Percentiles rank a stretch among this genome's conserved stretches.
Evolutionary conservation across 140 eudicot species (phyloP).

Genomic region (Stevia rebaudiana): DNA sequence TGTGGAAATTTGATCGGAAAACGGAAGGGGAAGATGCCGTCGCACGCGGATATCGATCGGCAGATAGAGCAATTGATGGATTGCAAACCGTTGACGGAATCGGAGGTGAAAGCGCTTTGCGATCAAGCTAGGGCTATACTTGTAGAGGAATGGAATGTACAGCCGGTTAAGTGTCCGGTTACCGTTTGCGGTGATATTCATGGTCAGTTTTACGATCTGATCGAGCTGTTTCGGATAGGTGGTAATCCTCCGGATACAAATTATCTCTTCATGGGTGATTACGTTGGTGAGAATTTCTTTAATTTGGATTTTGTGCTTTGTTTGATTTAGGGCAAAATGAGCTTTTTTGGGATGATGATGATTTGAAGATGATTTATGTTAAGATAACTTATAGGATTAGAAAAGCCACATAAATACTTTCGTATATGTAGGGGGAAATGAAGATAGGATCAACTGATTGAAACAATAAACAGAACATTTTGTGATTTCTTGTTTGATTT

Average conservation of each 20-base stretch:
- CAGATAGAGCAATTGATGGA: slow-evolving; percentile 88
- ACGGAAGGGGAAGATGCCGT: slow-evolving; percentile 40
- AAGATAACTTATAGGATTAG: no score
- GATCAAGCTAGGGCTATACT: slow-evolving; percentile 60
- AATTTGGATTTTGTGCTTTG: not conserved
- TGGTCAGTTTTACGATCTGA: slow-evolving; percentile 67
- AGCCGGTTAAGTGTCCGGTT: slow-evolving; percentile 78
- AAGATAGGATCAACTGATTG: not conserved
- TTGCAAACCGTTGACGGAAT: slow-evolving; percentile 76
- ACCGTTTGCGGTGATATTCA: slow-evolving; percentile 80
- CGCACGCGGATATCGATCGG: slow-evolving; percentile 72
- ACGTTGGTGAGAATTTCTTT: slow-evolving; percentile 32
- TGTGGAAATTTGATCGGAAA: slow-evolving; percentile 2
- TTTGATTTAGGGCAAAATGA: not conserved
- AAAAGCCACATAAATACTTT: not conserved
- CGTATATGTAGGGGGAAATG: not conserved
- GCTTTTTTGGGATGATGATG: slow-evolving; percentile 1
- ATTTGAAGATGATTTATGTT: not conserved
- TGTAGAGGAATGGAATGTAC: slow-evolving; percentile 83
- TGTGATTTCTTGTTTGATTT: not conserved
- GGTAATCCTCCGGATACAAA: slow-evolving; percentile 71
- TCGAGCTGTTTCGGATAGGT: slow-evolving; percentile 75
- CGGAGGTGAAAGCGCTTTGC: slow-evolving; percentile 58
- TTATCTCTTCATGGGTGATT: slow-evolving; percentile 81
- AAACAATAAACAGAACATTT: not conserved